Evolutionary conservation across 2,329 filamentous ascomycete genomes (phyloP).

Genomic region (Hypoxylon sp.): DNA sequence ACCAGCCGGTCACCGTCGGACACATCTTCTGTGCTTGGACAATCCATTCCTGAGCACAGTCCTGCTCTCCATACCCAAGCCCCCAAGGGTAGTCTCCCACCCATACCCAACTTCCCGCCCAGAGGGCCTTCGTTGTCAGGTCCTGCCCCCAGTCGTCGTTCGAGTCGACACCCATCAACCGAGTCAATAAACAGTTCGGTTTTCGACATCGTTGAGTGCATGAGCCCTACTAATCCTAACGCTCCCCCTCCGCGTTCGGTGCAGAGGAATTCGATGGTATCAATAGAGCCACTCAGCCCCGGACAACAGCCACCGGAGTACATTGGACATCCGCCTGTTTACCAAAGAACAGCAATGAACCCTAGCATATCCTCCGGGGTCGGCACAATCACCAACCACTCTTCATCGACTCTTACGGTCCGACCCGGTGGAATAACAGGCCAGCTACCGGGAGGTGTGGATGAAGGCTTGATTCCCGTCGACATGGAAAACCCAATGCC

Average conservation of each 20-base stretch:
- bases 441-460: constrained; percentile 32
- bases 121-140: constrained; percentile 46
- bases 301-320: constrained; percentile 41
- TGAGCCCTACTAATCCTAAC: constrained; percentile 42
- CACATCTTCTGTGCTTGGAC: constrained; percentile 38
- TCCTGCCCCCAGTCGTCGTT: constrained; percentile 40
- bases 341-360: constrained; percentile 31
- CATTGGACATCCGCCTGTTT: constrained; percentile 44
- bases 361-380: constrained; percentile 36
- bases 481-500: constrained; percentile 47
- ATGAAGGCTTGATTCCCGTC: constrained; percentile 56
- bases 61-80: constrained; percentile 31
- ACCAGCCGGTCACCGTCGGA: constrained; percentile 39
- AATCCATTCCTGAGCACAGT: constrained; percentile 43
- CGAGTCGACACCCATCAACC: constrained; percentile 50
- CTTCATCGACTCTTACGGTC: constrained; percentile 41
- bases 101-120: constrained; percentile 43
- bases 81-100: constrained; percentile 31
- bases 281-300: constrained; percentile 38
- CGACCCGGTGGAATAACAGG: constrained; percentile 21
- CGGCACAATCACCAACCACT: constrained; percentile 37
- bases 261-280: constrained; percentile 41
- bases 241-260: constrained; percentile 22
- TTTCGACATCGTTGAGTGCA: constrained; percentile 51
- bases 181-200: constrained; percentile 55